Conservation (phyloP, 352 stramenopile genomes). For the Nothophytophthora sp. region DNA sequence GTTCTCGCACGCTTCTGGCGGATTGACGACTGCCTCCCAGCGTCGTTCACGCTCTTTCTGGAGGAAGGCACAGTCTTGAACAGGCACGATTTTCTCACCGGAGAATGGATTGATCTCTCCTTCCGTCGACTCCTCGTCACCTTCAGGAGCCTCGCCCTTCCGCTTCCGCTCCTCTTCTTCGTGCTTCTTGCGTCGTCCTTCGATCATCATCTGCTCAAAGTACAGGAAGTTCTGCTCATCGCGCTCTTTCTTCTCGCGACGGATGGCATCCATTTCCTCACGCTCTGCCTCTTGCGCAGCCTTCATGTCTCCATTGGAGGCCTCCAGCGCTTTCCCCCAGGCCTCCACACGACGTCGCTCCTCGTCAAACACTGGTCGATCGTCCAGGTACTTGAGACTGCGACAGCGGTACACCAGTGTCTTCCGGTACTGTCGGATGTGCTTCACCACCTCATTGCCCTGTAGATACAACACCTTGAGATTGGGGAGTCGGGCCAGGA, state of each 20-base stretch:
- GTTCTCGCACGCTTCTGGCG: conserved; percentile 13
- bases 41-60: conserved; percentile 62
- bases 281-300: conserved; percentile 83
- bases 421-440: conserved; percentile 88
- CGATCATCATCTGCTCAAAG: conserved; percentile 89
- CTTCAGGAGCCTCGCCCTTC: conserved; percentile 14
- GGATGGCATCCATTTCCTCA: conserved; percentile 80
- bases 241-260: conserved; percentile 84
- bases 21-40: conserved; percentile 66
- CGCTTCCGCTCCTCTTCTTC: conserved; percentile 45
- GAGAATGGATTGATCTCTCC: conserved; percentile 67
- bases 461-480: conserved; percentile 87
- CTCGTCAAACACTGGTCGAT: conserved; percentile 86
- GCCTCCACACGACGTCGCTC: conserved; percentile 84
- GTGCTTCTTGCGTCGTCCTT: conserved; percentile 55
- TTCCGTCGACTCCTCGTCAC: conserved; percentile 4
- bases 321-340: conserved; percentile 68
- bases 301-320: conserved; percentile 74
- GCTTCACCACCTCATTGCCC: conserved; percentile 86
- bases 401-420: conserved; percentile 75
- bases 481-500: conserved; percentile 70
- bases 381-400: conserved; percentile 81
- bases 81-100: conserved; percentile 66
- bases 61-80: conserved; percentile 64
- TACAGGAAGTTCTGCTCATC: conserved; percentile 87